These are phyloP conservation scores for Zarea fungicola DNA, from an alignment of 2,329 filamentous ascomycete species.

Conservation along the genomic window DNA sequence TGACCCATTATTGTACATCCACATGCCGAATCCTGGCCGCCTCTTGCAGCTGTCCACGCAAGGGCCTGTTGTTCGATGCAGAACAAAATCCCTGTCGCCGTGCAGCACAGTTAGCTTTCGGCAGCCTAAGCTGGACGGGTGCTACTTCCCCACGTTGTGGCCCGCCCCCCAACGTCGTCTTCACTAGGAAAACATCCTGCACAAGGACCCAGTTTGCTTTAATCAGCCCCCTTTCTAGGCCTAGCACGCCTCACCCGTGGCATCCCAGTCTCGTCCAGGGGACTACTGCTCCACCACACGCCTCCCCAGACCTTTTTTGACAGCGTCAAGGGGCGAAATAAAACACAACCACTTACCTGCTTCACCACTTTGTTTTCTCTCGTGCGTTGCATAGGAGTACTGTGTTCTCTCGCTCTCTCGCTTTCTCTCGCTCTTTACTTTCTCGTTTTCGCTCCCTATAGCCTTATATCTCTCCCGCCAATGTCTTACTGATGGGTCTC, in stretches of 20 bases:
- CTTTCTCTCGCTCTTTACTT: too few relatives aligned
- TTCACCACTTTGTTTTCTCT: conserved; percentile 34
- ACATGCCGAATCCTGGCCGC: conserved; percentile 1
- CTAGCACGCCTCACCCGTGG: conserved; percentile 45
- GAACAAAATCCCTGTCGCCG: conserved; percentile 9
- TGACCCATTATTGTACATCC: not conserved
- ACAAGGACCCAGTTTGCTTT: conserved; percentile 24
- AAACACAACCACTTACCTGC: conserved; percentile 44
- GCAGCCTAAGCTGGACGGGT: conserved; percentile 6
- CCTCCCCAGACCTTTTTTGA: conserved; percentile 36
- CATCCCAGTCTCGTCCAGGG: conserved; percentile 44
- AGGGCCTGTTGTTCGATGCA: conserved; percentile 10
- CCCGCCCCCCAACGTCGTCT: conserved; percentile 13
- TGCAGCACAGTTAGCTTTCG: not conserved
- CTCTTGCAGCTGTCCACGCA: conserved; percentile 1
- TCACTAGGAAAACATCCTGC: conserved; percentile 16
- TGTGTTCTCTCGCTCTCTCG: too few relatives aligned
- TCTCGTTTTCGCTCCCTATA: too few relatives aligned
- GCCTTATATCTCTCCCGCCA: conserved; percentile 19
- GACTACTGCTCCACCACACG: conserved; percentile 31
- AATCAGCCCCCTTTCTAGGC: conserved; percentile 36
- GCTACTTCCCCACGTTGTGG: conserved; percentile 15
- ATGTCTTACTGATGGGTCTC: conserved; percentile 52
- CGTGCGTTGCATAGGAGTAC: conserved; percentile 19
- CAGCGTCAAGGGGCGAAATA: conserved; percentile 43